Evolutionary conservation across 805 yeast genomes (phyloP).

Genomic region (Lachancea sp.): DNA sequence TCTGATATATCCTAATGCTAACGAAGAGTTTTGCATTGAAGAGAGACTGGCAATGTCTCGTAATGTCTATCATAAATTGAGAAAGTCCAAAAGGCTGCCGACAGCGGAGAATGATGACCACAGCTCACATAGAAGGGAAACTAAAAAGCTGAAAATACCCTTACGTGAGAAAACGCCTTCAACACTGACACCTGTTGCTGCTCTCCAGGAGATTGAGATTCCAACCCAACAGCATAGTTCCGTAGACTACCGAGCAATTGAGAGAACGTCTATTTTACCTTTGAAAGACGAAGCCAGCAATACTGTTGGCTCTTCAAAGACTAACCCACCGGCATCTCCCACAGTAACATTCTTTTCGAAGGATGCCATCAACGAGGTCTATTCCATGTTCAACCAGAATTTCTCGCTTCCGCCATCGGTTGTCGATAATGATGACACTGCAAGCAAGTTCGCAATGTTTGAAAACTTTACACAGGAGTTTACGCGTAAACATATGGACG

Average conservation of each 20-base stretch:
- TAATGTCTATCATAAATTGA: conserved; percentile 22
- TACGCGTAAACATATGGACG: conserved; percentile 30
- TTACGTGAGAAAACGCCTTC: conserved; percentile 1
- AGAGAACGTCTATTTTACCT: conserved; percentile 40
- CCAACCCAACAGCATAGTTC: background rate
- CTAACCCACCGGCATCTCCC: conserved; percentile 49
- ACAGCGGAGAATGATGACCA: background rate
- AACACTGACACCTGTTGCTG: background rate
- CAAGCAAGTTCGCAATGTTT: conserved; percentile 21
- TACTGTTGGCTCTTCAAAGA: conserved; percentile 7
- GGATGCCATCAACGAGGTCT: conserved; percentile 67
- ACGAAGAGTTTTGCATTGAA: conserved; percentile 52
- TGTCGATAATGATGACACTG: conserved; percentile 22
- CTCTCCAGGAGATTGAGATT: background rate
- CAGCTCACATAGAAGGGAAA: background rate
- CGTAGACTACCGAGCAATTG: conserved; percentile 14
- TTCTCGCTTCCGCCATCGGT: conserved; percentile 16
- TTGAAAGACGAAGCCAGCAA: conserved; percentile 33
- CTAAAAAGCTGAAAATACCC: conserved; percentile 1
- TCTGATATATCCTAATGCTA: conserved; percentile 41
- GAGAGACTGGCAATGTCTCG: conserved; percentile 57
- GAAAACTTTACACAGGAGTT: conserved; percentile 36
- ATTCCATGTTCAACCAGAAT: conserved; percentile 61
- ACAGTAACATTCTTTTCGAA: conserved; percentile 74
- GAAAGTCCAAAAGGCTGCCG: background rate